Evolutionary conservation across 345 rosid species (phyloP), one percentile per base, ranked within the genome.

Genomic region (Physaria fendleri): DNA sequence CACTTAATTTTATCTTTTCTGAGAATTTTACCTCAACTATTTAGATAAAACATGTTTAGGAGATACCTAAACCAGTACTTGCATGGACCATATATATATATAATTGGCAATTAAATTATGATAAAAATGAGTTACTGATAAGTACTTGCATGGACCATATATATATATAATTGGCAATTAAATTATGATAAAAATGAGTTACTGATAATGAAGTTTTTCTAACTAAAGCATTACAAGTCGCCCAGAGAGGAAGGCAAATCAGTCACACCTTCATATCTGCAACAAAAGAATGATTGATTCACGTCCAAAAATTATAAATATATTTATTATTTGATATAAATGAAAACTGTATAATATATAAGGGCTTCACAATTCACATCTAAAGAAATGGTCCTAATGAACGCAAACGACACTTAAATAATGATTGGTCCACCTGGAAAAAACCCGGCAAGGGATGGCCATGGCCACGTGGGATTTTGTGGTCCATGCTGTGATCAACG

Each of bases 361-460:
- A 44, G 30, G 57, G 20, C 42, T 46, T 16, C 21, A 43, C 30
- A 38, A 8, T 21, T 55, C 34, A 38, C 50, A 29, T 27, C 5
- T 12, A 6, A 14, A 39, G n/a, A 8, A 37, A 62, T 43, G 66
- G 47, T 68, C 66, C 39, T 15, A 34, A 24, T 16, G 5, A 51
- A 33, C 54, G 32, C 72, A 60, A 44, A 68, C 37, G 18, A 53
- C 16, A 54, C 14, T 54, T 9, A 41, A 23, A 24, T n/a, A n/a
- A n/a, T 48, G 54, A 62, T 50, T 42, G 57, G 71, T 57, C 58
- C 66, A 64, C 59, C 44, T 64, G 51, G 38, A 54, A 56, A 34
- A 16, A n/a, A n/a, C n/a, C 50, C 66, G 63, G 71, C 75, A 71
- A 65, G 56, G 66, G 44, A 54, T 52, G 71, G 66, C 67, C 75